phyloP scores from a whole-genome alignment of 345 rosid genomes.

The Citrus medica region DNA sequence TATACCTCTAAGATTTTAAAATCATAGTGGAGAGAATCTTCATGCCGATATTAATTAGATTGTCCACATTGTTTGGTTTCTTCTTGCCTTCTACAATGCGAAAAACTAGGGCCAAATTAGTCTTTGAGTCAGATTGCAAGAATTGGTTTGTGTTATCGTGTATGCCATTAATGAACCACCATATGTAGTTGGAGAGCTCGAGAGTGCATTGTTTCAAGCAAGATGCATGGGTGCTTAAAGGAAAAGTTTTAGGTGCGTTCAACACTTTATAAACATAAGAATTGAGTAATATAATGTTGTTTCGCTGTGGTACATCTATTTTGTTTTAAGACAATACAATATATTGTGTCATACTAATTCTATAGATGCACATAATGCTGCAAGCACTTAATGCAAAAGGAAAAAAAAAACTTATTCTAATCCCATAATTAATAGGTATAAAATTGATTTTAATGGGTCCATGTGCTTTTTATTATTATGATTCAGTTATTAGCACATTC shows the following conservation, averaged over 20 bases:
- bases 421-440: conserved; percentile 2
- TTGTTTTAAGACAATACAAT: too few species aligned
- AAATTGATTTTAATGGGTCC: conserved; percentile 22
- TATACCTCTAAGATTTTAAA: not conserved
- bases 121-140: not conserved
- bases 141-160: not conserved
- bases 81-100: not conserved
- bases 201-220: not conserved
- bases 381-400: too few species aligned
- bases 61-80: conserved; percentile 24
- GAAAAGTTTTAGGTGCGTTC: too few species aligned
- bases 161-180: not conserved
- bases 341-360: too few species aligned
- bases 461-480: not conserved
- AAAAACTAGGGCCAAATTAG: not conserved
- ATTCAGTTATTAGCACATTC: conserved; percentile 4
- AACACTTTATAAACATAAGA: too few species aligned
- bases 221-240: not conserved
- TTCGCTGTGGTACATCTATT: too few species aligned
- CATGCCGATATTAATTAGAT: conserved; percentile 12
- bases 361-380: too few species aligned
- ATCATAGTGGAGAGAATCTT: conserved; percentile 20
- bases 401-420: not conserved
- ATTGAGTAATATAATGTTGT: too few species aligned
- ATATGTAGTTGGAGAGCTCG: too few species aligned